Evolutionary conservation across 768 basidiomycete genomes (phyloP).

Genomic region (Hydnomerulius pinastri): DNA sequence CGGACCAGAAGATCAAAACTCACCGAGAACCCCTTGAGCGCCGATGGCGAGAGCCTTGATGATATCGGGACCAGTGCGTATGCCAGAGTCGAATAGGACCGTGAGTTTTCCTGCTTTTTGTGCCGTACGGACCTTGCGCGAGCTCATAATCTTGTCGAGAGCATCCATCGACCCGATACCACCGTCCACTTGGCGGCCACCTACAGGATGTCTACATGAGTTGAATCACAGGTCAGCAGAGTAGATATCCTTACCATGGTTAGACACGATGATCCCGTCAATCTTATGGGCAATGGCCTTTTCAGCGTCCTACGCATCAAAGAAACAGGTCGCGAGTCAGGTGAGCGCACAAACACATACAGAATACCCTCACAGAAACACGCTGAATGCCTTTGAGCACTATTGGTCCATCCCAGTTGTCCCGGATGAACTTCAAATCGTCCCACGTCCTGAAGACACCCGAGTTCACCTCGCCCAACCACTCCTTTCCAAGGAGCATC

Average conservation of each 20-base stretch:
- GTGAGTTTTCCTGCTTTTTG: constrained; percentile 65
- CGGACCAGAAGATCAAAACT: constrained; percentile 28
- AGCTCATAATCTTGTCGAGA: constrained; percentile 68
- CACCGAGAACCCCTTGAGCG: constrained; percentile 77
- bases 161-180: constrained; percentile 75
- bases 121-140: constrained; percentile 55
- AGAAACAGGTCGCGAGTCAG: not conserved
- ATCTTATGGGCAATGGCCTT: constrained; percentile 45
- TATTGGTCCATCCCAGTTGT: constrained; percentile 78
- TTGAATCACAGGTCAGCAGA: not conserved
- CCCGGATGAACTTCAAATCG: constrained; percentile 63
- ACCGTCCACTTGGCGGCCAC: constrained; percentile 80
- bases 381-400: constrained; percentile 78
- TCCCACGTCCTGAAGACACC: constrained; percentile 71
- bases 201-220: constrained; percentile 32
- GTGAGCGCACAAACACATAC: not conserved
- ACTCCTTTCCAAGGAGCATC: constrained; percentile 55
- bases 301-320: constrained; percentile 44
- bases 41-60: constrained; percentile 86
- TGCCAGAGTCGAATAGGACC: constrained; percentile 70
- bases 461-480: constrained; percentile 63
- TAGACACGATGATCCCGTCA: constrained; percentile 50
- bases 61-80: constrained; percentile 81
- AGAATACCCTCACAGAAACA: constrained; percentile 47
- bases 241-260: constrained; percentile 31